Conservation (phyloP, 495 filamentous ascomycete genomes). For the Talaromyces adpressus region DNA sequence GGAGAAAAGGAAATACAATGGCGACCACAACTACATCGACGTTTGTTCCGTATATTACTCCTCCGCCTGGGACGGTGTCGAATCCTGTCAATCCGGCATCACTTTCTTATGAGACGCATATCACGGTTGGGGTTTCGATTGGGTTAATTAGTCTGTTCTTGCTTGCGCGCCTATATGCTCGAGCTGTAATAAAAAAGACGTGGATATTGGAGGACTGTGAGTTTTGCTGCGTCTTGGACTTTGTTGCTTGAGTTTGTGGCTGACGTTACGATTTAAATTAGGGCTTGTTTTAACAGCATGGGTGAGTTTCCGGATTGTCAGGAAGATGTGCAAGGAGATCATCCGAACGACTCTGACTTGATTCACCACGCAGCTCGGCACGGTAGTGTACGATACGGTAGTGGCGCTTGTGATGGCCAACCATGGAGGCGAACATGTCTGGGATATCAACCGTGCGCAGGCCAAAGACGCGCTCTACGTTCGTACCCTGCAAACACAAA, state of each 20-base stretch:
- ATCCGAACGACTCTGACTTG: not conserved
- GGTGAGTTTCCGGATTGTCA: not conserved
- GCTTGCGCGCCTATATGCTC: conserved; percentile 9
- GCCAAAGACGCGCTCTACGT: conserved; percentile 17
- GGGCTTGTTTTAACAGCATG: conserved; percentile 5
- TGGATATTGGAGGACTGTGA: conserved; percentile 21
- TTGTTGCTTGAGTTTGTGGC: not conserved
- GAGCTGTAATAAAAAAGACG: conserved; percentile 10
- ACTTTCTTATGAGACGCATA: conserved; percentile 10
- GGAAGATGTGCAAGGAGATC: not conserved
- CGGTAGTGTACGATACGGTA: conserved; percentile 8
- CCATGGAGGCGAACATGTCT: conserved; percentile 25
- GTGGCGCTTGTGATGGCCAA: conserved; percentile 14
- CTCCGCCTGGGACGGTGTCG: conserved; percentile 16
- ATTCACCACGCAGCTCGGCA: conserved; percentile 6
- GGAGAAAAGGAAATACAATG: not conserved
- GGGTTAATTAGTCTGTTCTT: conserved; percentile 14
- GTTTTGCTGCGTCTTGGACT: not conserved
- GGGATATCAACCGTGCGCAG: conserved; percentile 22
- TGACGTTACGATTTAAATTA: not conserved
- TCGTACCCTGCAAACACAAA: not conserved
- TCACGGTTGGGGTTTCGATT: conserved; percentile 13
- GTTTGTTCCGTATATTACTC: conserved; percentile 6
- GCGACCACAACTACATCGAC: conserved; percentile 7
- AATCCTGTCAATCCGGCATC: conserved; percentile 14